Evolutionary conservation across 192 early-diverging fungal genomes (phyloP).

Genomic region (Mortierella claussenii): DNA sequence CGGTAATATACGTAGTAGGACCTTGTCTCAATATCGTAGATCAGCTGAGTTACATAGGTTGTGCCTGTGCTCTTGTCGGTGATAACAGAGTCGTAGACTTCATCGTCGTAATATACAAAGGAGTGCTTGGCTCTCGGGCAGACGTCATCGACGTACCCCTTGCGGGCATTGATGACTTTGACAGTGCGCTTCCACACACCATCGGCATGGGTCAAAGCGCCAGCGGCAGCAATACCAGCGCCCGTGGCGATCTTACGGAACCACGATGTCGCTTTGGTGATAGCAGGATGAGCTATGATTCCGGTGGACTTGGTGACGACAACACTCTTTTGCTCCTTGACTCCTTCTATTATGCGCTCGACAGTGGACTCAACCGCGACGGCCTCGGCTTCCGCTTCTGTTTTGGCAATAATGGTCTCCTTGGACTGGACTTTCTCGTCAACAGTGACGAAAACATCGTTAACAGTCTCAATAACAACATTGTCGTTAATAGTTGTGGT

Average conservation of each 20-base stretch:
- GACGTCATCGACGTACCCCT: slow-evolving; percentile 20
- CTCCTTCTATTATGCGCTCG: not conserved
- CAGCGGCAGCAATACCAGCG: slow-evolving; percentile 4
- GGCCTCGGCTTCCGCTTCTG: not conserved
- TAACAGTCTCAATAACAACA: slow-evolving; percentile 3
- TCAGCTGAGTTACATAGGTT: slow-evolving; percentile 23
- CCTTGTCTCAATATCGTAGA: slow-evolving; percentile 14
- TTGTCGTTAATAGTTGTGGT: not conserved
- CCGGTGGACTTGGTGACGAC: not conserved
- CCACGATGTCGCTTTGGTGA: slow-evolving; percentile 13
- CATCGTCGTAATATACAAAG: slow-evolving; percentile 38
- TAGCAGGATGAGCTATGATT: slow-evolving; percentile 3
- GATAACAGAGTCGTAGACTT: slow-evolving; percentile 27
- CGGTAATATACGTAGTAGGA: slow-evolving; percentile 32
- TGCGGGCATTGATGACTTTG: slow-evolving; percentile 24
- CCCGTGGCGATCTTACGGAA: slow-evolving; percentile 8
- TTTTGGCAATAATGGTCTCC: not conserved
- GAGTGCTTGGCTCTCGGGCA: slow-evolving; percentile 22
- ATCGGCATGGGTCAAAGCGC: slow-evolving; percentile 20
- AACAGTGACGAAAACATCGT: not conserved
- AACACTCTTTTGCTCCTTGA: not conserved
- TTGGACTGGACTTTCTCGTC: not conserved
- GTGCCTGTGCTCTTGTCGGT: slow-evolving; percentile 25
- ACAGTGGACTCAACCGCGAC: not conserved
- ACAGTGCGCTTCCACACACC: slow-evolving; percentile 39